phyloP scores from a whole-genome alignment of 176 grass and related monocot species.

The Elaeis guineensis region DNA sequence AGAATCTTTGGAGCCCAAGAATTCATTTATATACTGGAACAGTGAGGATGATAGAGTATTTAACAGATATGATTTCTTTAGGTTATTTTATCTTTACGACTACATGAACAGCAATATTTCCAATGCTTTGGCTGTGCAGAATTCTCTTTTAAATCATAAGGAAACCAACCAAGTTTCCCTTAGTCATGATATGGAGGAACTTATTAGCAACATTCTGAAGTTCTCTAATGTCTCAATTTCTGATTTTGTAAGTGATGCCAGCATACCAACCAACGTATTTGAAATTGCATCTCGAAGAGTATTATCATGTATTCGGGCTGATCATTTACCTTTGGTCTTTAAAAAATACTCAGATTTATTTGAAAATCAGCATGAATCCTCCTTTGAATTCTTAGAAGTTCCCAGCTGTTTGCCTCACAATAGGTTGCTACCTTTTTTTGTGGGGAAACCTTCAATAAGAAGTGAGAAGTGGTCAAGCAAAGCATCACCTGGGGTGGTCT shows the following conservation, averaged over 20 bases:
- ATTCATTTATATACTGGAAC: conserved; percentile 25
- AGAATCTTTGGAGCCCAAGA: conserved; percentile 19
- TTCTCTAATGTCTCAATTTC: conserved; percentile 28
- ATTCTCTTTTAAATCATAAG: conserved; percentile 16
- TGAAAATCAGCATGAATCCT: conserved; percentile 8
- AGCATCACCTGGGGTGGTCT: conserved; percentile 33
- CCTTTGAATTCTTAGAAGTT: conserved; percentile 63
- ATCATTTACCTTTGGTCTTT: conserved; percentile 47
- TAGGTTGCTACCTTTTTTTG: conserved; percentile 44
- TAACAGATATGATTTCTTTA: conserved; percentile 24
- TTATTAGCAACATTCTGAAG: conserved; percentile 34
- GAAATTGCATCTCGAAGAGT: conserved; percentile 65
- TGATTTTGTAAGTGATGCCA: conserved; percentile 54
- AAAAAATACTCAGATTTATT: conserved; percentile 59
- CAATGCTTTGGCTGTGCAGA: conserved; percentile 37
- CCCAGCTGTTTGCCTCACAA: conserved; percentile 22
- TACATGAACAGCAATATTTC: conserved; percentile 55
- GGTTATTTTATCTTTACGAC: conserved; percentile 46
- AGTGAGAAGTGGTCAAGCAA: conserved; percentile 43
- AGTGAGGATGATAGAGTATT: conserved; percentile 14
- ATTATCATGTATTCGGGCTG: conserved; percentile 46
- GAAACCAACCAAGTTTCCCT: conserved; percentile 34
- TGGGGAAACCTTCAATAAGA: conserved; percentile 55
- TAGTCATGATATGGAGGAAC: conserved; percentile 39
- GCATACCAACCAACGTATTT: conserved; percentile 56